phyloP scores from a whole-genome alignment of 306 rosid species.

The Ormosia semicastrata region DNA sequence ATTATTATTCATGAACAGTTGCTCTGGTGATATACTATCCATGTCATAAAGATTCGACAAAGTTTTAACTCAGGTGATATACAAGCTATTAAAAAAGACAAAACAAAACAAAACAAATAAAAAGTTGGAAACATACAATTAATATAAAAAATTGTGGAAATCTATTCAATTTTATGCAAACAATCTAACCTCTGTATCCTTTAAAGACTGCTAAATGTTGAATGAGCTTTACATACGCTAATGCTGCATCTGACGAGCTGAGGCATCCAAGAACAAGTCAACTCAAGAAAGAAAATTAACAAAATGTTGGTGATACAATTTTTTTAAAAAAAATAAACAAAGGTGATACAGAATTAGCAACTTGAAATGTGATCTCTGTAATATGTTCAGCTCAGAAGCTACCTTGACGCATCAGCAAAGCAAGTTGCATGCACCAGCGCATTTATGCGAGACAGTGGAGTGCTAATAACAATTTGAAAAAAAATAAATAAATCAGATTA shows the following conservation, averaged over 20 bases:
- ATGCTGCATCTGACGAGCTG: slow-evolving; percentile 88
- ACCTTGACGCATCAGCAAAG: slow-evolving; percentile 95
- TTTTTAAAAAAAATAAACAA: background rate
- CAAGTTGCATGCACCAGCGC: slow-evolving; percentile 87
- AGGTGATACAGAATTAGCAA: slow-evolving; percentile 12
- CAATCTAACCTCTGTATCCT: slow-evolving; percentile 84
- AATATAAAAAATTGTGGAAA: background rate
- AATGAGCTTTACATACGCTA: slow-evolving; percentile 90
- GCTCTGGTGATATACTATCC: background rate
- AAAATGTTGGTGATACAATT: background rate
- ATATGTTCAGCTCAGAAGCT: slow-evolving; percentile 34
- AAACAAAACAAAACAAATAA: background rate
- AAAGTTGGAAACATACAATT: background rate
- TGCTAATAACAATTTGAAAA: slow-evolving; percentile 37
- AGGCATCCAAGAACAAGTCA: slow-evolving; percentile 34
- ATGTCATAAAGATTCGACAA: no score
- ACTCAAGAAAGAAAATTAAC: background rate
- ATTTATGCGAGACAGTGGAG: slow-evolving; percentile 82
- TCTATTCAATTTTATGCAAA: slow-evolving; percentile 29
- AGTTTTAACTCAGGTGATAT: background rate
- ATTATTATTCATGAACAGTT: slow-evolving; percentile 8
- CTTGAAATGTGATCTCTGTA: slow-evolving; percentile 14
- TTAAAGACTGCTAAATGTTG: slow-evolving; percentile 87
- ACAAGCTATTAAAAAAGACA: slow-evolving; percentile 2
- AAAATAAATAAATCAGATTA: slow-evolving; percentile 11